phyloP scores from a whole-genome alignment of 2,329 filamentous ascomycete species.

The Aschersonia sp. region DNA sequence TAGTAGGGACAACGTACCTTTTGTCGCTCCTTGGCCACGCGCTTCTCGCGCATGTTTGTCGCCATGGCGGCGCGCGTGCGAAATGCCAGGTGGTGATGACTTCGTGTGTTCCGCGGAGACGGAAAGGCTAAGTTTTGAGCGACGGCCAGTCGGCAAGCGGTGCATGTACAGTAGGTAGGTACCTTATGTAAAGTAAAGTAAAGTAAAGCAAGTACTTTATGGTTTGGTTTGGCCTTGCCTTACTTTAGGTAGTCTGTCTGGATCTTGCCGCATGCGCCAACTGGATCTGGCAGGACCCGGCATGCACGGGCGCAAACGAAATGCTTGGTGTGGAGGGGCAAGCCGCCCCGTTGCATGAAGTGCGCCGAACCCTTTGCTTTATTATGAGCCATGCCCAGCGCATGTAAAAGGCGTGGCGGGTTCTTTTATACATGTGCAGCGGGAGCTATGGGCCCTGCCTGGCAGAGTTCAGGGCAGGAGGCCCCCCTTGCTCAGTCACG shows the following conservation, averaged over 20 bases:
- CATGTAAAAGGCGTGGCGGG: too few relatives aligned
- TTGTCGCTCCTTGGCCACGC: conserved; percentile 15
- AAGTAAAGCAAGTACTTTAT: not conserved
- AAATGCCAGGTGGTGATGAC: not conserved
- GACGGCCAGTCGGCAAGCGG: not conserved
- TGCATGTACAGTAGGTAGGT: too few relatives aligned
- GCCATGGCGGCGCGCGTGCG: conserved; percentile 8
- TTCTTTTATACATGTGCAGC: too few relatives aligned
- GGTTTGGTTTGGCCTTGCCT: not conserved
- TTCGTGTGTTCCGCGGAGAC: not conserved
- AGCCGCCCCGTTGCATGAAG: not conserved
- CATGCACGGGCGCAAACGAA: not conserved
- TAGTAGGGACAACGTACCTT: conserved; percentile 8
- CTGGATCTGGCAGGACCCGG: not conserved
- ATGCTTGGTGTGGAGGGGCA: not conserved
- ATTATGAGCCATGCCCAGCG: too few relatives aligned
- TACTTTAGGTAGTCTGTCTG: not conserved
- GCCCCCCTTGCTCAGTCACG: too few relatives aligned
- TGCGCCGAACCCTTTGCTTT: too few relatives aligned
- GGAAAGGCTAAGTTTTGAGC: not conserved
- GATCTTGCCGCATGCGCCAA: not conserved
- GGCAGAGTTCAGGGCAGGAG: too few relatives aligned
- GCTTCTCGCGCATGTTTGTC: conserved; percentile 11
- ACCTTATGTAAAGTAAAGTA: too few relatives aligned
- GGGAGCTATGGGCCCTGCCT: too few relatives aligned